These are phyloP conservation scores for Pichia sp. DNA, from an alignment of 1,139 yeast species.

Conservation along the genomic window DNA sequence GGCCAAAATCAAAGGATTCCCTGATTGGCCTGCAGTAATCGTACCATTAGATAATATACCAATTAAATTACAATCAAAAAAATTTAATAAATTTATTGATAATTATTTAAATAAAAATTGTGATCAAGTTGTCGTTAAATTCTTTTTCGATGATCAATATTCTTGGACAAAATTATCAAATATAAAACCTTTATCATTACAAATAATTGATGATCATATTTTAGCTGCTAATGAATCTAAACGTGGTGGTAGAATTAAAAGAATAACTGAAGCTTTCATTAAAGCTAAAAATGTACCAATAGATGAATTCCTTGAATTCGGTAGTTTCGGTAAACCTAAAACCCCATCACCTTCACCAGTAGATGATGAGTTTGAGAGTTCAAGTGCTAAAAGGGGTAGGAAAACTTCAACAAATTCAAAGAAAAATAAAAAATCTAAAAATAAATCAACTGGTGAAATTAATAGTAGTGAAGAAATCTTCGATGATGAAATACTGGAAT, in stretches of 20 bases:
- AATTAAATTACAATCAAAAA: conserved; percentile 46
- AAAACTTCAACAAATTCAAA: no score
- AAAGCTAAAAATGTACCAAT: conserved; percentile 23
- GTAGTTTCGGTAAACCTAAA: conserved; percentile 26
- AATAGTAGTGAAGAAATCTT: not conserved
- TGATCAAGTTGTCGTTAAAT: conserved; percentile 39
- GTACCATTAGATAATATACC: conserved; percentile 55
- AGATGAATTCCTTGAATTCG: conserved; percentile 24
- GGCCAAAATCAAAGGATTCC: conserved; percentile 71
- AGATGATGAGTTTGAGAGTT: not conserved
- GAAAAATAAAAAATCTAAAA: conserved; percentile 1
- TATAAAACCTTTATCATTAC: conserved; percentile 29
- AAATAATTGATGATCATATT: conserved; percentile 21
- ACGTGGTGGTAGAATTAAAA: conserved; percentile 16
- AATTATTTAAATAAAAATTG: conserved; percentile 3
- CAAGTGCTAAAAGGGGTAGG: not conserved
- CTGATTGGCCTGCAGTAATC: conserved; percentile 79
- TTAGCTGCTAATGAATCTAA: conserved; percentile 22
- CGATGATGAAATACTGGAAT: conserved; percentile 10
- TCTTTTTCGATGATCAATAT: conserved; percentile 60
- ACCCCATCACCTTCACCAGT: conserved; percentile 15
- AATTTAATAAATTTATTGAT: conserved; percentile 25
- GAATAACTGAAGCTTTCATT: conserved; percentile 26
- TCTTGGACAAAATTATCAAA: conserved; percentile 51
- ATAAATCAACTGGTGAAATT: not conserved